These are phyloP conservation scores for Phyllachora maydis DNA, from an alignment of 2,329 filamentous ascomycete species.

Conservation along the genomic window DNA sequence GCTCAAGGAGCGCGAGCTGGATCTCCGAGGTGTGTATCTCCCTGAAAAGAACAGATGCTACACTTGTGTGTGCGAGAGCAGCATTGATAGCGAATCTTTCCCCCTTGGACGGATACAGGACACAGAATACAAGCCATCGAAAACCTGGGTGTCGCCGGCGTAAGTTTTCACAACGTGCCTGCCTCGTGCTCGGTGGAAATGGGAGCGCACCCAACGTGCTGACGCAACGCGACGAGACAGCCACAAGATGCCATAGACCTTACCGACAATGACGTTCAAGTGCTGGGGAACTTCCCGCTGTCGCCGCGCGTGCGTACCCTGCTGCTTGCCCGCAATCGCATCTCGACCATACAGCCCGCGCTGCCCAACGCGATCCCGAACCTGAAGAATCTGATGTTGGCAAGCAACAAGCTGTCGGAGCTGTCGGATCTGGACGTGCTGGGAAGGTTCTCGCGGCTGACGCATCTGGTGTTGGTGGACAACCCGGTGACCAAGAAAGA, in stretches of 20 bases:
- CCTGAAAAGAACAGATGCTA: constrained; percentile 92
- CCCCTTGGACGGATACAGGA: constrained; percentile 43
- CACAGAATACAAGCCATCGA: constrained; percentile 96
- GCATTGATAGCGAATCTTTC: constrained; percentile 63
- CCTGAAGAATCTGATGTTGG: constrained; percentile 62
- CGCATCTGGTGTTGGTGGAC: constrained; percentile 62
- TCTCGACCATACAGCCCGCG: constrained; percentile 59
- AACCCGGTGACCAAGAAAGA: constrained; percentile 88
- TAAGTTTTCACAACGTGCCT: constrained; percentile 27
- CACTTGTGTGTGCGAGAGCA: constrained; percentile 51
- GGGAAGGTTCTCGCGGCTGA: constrained; percentile 44
- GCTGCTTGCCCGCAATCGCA: constrained; percentile 74
- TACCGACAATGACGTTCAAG: constrained; percentile 90
- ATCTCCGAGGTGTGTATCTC: constrained; percentile 83
- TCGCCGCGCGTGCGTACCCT: constrained; percentile 75
- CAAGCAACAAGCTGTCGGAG: constrained; percentile 65
- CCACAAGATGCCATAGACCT: constrained; percentile 95
- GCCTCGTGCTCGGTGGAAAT: constrained; percentile 1
- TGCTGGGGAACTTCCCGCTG: constrained; percentile 80
- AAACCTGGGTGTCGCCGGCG: constrained; percentile 86
- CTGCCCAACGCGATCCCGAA: constrained; percentile 62
- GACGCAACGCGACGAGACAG: no score
- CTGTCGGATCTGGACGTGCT: constrained; percentile 77
- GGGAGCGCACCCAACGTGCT: no score
- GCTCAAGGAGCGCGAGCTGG: constrained; percentile 94